Evolutionary conservation across 1,284 basidiomycete species (phyloP).

Genomic region (Microbotryum lychnidis-dioicae): DNA sequence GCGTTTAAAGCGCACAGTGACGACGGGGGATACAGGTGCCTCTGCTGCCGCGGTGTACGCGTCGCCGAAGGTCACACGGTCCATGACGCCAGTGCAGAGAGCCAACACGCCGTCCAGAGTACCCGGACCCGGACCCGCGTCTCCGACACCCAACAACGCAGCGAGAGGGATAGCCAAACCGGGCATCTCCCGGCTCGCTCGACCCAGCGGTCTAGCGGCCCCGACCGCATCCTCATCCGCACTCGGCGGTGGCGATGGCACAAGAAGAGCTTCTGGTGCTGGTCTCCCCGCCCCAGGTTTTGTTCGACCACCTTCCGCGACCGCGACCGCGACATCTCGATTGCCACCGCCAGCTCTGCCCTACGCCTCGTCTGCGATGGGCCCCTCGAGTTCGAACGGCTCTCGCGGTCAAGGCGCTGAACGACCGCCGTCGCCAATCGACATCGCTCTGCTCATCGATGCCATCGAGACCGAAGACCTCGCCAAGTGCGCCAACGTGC

Average conservation of each 20-base stretch:
- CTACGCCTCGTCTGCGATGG: conserved; percentile 1
- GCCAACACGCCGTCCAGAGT: too few relatives aligned
- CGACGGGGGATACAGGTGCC: neutral
- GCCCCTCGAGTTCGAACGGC: conserved; percentile 13
- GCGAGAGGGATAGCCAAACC: neutral
- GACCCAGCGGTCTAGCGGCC: too few relatives aligned
- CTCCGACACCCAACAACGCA: too few relatives aligned
- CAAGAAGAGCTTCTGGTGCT: neutral
- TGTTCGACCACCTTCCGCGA: conserved; percentile 4
- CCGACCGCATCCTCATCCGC: too few relatives aligned
- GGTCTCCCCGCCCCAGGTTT: conserved; percentile 11
- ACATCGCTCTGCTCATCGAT: conserved; percentile 14
- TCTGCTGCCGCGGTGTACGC: too few relatives aligned
- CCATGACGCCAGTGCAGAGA: too few relatives aligned
- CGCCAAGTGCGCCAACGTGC: conserved; percentile 74
- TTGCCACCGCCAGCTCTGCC: neutral
- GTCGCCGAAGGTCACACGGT: too few relatives aligned
- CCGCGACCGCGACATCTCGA: neutral
- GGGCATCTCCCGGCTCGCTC: neutral
- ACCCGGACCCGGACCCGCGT: too few relatives aligned
- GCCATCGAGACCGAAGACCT: conserved; percentile 18
- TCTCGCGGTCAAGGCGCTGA: conserved; percentile 2
- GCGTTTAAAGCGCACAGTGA: conserved; percentile 68
- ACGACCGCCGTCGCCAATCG: neutral
- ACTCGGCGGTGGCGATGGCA: too few relatives aligned